A percentile compares a stretch with the other conserved stretches of the same genome.
phyloP scores from a whole-genome alignment of 164 flowering plant species.

The Echeveria elegans region DNA sequence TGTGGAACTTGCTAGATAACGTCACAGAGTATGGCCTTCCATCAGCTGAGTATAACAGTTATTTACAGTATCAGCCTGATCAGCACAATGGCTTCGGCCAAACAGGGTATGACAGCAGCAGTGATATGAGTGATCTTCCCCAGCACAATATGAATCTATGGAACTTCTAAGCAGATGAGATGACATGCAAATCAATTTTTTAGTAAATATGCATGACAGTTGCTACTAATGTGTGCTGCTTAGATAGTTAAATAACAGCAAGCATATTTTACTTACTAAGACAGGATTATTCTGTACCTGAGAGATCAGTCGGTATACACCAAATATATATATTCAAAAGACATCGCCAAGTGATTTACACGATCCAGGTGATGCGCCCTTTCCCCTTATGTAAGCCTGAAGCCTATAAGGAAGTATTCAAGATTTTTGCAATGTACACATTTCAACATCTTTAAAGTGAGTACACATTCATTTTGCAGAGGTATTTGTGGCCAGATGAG shows the following conservation, averaged over 20 bases:
- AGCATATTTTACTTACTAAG: neutral
- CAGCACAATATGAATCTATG: conserved; percentile 4
- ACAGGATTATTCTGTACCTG: neutral
- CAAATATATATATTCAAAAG: neutral
- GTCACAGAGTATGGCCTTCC: neutral
- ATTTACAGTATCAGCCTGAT: conserved; percentile 2
- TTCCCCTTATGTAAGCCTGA: no score
- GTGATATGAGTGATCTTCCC: neutral
- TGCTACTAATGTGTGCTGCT: neutral
- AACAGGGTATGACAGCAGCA: neutral
- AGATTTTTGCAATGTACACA: neutral
- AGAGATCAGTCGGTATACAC: neutral
- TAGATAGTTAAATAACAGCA: neutral
- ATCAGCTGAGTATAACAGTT: conserved; percentile 3
- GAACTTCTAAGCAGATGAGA: conserved; percentile 8
- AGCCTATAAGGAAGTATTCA: no score
- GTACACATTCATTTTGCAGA: neutral
- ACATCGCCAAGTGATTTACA: neutral
- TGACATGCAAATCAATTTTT: neutral
- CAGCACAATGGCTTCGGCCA: neutral
- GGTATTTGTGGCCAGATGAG: neutral
- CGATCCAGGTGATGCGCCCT: neutral
- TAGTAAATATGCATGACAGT: neutral
- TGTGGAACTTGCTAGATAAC: conserved; percentile 6
- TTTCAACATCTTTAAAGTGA: neutral